Evolutionary conservation across 306 rosid species (phyloP).

Genomic region (Acacia crassicarpa): DNA sequence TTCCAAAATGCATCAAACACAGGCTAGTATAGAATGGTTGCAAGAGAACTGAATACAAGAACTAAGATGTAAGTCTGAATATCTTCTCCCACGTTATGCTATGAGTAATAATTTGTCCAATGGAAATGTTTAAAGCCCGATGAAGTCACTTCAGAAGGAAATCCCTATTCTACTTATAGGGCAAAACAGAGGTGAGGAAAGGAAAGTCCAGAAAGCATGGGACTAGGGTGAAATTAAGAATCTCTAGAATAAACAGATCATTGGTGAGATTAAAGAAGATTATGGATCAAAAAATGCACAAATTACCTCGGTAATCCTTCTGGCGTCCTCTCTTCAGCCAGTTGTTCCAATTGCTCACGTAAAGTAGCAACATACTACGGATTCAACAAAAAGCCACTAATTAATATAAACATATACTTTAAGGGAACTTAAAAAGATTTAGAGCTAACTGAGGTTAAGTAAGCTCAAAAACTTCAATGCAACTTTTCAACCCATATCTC

Average conservation of each 20-base stretch:
- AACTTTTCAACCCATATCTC: slow-evolving; percentile 1
- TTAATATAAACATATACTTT: neutral
- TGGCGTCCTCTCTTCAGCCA: slow-evolving; percentile 75
- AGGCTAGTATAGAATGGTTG: neutral
- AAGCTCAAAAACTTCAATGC: slow-evolving; percentile 13
- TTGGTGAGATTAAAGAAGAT: neutral
- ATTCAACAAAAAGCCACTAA: slow-evolving; percentile 27
- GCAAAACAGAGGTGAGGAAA: neutral
- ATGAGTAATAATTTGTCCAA: neutral
- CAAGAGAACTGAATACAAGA: neutral
- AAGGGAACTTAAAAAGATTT: slow-evolving; percentile 12
- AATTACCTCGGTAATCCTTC: slow-evolving; percentile 81
- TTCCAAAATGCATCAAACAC: neutral
- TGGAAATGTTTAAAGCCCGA: slow-evolving; percentile 1
- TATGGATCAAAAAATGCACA: slow-evolving; percentile 16
- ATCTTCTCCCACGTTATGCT: slow-evolving; percentile 7
- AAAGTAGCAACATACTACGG: slow-evolving; percentile 85
- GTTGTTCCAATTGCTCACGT: slow-evolving; percentile 82
- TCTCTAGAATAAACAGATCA: slow-evolving; percentile 4
- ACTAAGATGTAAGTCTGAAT: neutral
- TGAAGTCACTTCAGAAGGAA: neutral
- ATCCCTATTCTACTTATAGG: neutral
- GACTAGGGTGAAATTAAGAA: neutral
- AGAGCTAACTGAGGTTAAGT: neutral
- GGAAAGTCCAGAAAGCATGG: neutral